Conservation (phyloP, 2,329 filamentous ascomycete genomes). For the Trichophaea hybrida region DNA sequence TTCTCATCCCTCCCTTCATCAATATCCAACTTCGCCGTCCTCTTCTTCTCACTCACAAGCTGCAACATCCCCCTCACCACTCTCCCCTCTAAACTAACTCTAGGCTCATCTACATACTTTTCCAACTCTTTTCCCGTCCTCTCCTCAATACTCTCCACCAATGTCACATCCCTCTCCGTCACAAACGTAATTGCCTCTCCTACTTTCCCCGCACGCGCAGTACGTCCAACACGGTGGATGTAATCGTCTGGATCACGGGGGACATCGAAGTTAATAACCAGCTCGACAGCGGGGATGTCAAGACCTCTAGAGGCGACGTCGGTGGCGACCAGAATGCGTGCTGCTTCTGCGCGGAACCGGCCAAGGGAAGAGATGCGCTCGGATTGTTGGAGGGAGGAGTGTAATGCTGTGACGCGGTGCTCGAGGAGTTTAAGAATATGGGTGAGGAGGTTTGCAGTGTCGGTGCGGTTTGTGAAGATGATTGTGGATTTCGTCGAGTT, state of each 20-base stretch:
- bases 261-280: constrained; percentile 92
- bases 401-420: constrained; percentile 81
- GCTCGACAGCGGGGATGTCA: constrained; percentile 79
- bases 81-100: constrained; percentile 82
- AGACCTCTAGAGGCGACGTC: constrained; percentile 89
- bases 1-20: constrained; percentile 84
- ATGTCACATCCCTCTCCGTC: constrained; percentile 79
- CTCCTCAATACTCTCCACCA: constrained; percentile 79
- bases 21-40: constrained; percentile 77
- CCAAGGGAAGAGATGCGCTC: constrained; percentile 78
- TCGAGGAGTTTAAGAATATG: constrained; percentile 72
- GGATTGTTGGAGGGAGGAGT: constrained; percentile 72
- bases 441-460: constrained; percentile 77
- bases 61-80: constrained; percentile 77
- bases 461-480: constrained; percentile 86
- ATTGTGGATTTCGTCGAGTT: constrained; percentile 69
- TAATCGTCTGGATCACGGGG: constrained; percentile 95
- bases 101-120: constrained; percentile 65
- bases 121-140: constrained; percentile 69
- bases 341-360: constrained; percentile 77
- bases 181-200: constrained; percentile 79
- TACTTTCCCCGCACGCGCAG: constrained; percentile 72
- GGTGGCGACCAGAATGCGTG: constrained; percentile 81
- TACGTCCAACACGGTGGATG: constrained; percentile 90
- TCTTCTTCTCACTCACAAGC: constrained; percentile 86